A percentile compares a stretch with the other conserved stretches of the same genome.
Conservation (phyloP, 2,329 filamentous ascomycete genomes). For the Paracoccidioides lutzii region DNA sequence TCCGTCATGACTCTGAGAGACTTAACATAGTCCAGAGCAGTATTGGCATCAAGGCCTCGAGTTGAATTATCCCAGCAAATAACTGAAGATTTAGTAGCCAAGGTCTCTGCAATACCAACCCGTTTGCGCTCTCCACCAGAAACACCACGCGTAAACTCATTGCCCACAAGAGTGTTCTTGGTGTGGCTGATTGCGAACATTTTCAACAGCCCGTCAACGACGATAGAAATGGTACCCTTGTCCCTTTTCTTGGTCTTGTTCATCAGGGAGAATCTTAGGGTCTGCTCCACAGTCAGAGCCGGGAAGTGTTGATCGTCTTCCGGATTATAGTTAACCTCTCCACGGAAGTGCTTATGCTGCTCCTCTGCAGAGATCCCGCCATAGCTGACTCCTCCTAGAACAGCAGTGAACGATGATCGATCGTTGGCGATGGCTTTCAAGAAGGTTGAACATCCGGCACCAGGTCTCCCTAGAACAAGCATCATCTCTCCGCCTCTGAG, state of each 20-base stretch:
- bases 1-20: slow-evolving; percentile 62
- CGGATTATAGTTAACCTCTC: slow-evolving; percentile 65
- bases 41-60: slow-evolving; percentile 65
- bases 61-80: slow-evolving; percentile 73
- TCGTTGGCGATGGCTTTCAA: slow-evolving; percentile 64
- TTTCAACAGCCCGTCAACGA: slow-evolving; percentile 45
- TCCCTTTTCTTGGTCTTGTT: slow-evolving; percentile 62
- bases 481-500: slow-evolving; percentile 48
- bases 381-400: slow-evolving; percentile 58
- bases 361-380: slow-evolving; percentile 57
- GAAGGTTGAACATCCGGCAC: slow-evolving; percentile 63
- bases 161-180: slow-evolving; percentile 60
- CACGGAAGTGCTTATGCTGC: slow-evolving; percentile 55
- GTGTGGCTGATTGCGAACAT: slow-evolving; percentile 73
- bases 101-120: slow-evolving; percentile 64
- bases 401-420: slow-evolving; percentile 49
- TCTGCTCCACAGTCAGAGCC: slow-evolving; percentile 63
- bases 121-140: slow-evolving; percentile 71
- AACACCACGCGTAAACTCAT: slow-evolving; percentile 58
- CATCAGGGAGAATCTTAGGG: slow-evolving; percentile 58
- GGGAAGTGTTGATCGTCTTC: slow-evolving; percentile 69
- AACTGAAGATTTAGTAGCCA: slow-evolving; percentile 60
- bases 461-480: slow-evolving; percentile 54
- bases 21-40: slow-evolving; percentile 63
- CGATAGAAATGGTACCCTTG: slow-evolving; percentile 48